A percentile compares a stretch with the other conserved stretches of the same genome.
phyloP scores from a whole-genome alignment of 495 filamentous ascomycete genomes.

The Tuber aestivum region DNA sequence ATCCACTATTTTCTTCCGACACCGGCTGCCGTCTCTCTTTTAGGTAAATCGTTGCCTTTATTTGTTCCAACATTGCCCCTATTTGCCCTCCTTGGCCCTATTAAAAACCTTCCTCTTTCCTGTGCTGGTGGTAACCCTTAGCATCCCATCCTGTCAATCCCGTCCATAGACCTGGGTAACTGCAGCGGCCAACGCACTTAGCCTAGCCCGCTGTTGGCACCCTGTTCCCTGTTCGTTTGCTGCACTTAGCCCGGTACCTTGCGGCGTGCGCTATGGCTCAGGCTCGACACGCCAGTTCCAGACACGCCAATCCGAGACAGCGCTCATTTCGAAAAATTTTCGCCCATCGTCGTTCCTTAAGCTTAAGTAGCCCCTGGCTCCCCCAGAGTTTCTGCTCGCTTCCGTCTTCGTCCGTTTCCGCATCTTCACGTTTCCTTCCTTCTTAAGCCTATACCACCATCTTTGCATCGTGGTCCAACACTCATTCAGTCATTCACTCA shows the following conservation, averaged over 20 bases:
- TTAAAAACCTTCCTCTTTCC: not conserved
- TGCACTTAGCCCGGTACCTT: constrained; percentile 10
- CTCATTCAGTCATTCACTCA: not conserved
- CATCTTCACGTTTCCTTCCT: constrained; percentile 17
- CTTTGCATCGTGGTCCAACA: constrained; percentile 1
- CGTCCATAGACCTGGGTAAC: constrained; percentile 18
- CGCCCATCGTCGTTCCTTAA: constrained; percentile 21
- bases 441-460: not conserved
- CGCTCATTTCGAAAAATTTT: constrained; percentile 14
- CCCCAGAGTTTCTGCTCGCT: constrained; percentile 10
- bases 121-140: constrained; percentile 5
- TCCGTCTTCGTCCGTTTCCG: constrained; percentile 17
- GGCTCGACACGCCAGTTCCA: constrained; percentile 1
- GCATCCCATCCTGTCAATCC: constrained; percentile 17
- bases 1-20: not conserved
- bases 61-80: constrained; percentile 2
- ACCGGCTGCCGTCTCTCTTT: not conserved
- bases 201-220: constrained; percentile 17
- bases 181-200: constrained; percentile 28
- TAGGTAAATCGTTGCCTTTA: not conserved
- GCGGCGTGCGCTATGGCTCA: constrained; percentile 4
- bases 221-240: constrained; percentile 29
- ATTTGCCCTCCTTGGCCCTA: constrained; percentile 18
- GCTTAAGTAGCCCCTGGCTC: constrained; percentile 25
- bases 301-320: constrained; percentile 16